Conservation (phyloP, 2,329 filamentous ascomycete genomes). For the Beauveria australis region DNA sequence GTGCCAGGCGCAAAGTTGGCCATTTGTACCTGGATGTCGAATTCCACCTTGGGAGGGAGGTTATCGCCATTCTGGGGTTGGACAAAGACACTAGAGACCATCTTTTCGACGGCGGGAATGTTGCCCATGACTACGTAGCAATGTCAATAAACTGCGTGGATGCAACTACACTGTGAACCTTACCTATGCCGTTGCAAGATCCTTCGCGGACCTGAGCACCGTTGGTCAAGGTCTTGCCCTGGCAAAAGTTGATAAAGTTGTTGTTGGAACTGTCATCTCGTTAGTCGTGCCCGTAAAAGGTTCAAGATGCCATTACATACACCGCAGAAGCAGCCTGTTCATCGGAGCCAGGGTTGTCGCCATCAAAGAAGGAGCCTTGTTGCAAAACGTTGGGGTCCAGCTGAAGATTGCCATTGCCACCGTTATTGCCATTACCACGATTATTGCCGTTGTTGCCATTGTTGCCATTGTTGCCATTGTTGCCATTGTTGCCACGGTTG, state of each 20-base stretch:
- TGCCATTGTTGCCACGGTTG: conserved; percentile 12
- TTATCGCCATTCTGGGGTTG: conserved; percentile 45
- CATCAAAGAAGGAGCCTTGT: no score
- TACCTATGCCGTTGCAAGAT: conserved; percentile 57
- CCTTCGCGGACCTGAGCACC: conserved; percentile 48
- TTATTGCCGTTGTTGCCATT: conserved; percentile 9
- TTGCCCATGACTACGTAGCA: conserved; percentile 46
- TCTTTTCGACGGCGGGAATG: conserved; percentile 45
- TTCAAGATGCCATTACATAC: conserved; percentile 27
- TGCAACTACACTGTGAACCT: conserved; percentile 20
- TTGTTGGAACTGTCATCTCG: conserved; percentile 37
- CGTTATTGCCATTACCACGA: background rate
- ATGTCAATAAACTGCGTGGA: conserved; percentile 6
- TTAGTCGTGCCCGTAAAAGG: conserved; percentile 14
- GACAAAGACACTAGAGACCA: conserved; percentile 49
- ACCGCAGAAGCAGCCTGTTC: conserved; percentile 46
- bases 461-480: conserved; percentile 13
- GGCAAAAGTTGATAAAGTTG: conserved; percentile 59
- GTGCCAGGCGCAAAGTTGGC: conserved; percentile 46
- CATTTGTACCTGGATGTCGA: conserved; percentile 45
- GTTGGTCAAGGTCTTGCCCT: conserved; percentile 47
- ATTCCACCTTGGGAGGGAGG: conserved; percentile 38
- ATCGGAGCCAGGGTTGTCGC: conserved; percentile 31
- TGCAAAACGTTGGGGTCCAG: no score
- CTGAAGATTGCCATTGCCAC: no score